Percentiles rank a stretch among this genome's conserved stretches.
Conservation (phyloP, 345 rosid species). For the Euphorbia tirucalli region DNA sequence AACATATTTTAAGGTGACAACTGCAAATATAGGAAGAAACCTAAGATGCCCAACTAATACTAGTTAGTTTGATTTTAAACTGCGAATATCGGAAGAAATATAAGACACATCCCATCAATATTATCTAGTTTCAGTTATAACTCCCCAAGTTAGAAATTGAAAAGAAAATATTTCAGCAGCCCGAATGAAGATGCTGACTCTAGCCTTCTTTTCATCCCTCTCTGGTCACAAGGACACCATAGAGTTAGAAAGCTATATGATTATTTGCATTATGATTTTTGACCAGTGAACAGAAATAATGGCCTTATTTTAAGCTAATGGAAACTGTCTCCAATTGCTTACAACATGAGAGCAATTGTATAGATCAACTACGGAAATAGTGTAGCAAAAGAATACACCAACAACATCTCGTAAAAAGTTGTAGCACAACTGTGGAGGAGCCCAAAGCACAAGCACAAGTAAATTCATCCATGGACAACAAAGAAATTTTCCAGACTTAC, state of each 20-base stretch:
- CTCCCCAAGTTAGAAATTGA: too few species aligned
- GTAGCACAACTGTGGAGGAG: not conserved
- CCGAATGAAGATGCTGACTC: too few species aligned
- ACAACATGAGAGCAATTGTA: not conserved
- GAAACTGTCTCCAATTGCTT: not conserved
- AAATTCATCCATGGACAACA: not conserved
- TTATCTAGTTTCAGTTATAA: too few species aligned
- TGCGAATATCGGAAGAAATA: too few species aligned
- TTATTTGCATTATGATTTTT: not conserved
- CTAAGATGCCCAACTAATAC: too few species aligned
- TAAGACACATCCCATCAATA: too few species aligned
- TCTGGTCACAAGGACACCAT: too few species aligned
- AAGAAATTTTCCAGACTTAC: conserved; percentile 45
- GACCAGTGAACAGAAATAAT: not conserved
- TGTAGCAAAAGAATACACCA: not conserved
- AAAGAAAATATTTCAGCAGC: too few species aligned
- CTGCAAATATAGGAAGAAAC: too few species aligned
- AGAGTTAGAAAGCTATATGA: not conserved
- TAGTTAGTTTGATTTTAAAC: too few species aligned
- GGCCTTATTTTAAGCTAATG: not conserved
- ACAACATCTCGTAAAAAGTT: not conserved
- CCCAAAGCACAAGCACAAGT: not conserved
- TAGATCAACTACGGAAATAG: not conserved
- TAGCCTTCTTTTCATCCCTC: too few species aligned
- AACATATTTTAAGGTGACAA: too few species aligned